Evolutionary conservation across 2,329 filamentous ascomycete species (phyloP).

Genomic region (Diplodia seriata): DNA sequence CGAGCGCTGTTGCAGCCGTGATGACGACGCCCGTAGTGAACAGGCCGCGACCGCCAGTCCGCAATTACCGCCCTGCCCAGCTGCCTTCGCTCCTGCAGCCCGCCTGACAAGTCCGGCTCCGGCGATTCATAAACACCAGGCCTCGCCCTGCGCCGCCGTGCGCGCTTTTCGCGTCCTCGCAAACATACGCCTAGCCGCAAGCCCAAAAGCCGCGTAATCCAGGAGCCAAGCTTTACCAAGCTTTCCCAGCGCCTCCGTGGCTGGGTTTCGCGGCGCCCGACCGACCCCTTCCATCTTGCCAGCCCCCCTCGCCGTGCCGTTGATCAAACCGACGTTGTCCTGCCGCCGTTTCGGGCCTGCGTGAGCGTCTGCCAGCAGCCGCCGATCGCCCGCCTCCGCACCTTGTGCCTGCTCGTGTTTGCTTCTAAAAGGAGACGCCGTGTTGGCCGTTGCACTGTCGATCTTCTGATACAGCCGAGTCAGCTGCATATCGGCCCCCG

Average conservation of each 20-base stretch:
- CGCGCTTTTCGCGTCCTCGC: not conserved
- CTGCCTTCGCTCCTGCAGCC: not conserved
- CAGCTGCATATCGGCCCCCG: not conserved
- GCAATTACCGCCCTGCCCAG: not conserved
- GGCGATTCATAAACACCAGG: not conserved
- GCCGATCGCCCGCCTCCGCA: not conserved
- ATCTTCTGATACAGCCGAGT: slow-evolving; percentile 11
- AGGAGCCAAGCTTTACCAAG: slow-evolving; percentile 32
- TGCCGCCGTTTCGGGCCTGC: not conserved
- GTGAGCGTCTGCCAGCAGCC: not conserved
- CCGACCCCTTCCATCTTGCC: not conserved
- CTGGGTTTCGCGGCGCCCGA: not conserved
- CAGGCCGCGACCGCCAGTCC: slow-evolving; percentile 14
- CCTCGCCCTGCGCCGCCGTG: not conserved
- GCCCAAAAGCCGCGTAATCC: slow-evolving; percentile 20
- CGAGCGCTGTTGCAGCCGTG: too few relatives aligned
- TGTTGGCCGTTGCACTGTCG: not conserved
- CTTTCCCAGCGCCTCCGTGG: slow-evolving; percentile 26
- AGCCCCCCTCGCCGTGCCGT: not conserved
- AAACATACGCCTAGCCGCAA: not conserved
- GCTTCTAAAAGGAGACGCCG: not conserved
- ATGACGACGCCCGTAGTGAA: too few relatives aligned
- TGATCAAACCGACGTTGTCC: not conserved
- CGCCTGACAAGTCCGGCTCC: not conserved
- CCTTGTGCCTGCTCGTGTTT: too few relatives aligned